Conservation (phyloP, 2,329 filamentous ascomycete genomes). For the Penicillium concentricum region DNA sequence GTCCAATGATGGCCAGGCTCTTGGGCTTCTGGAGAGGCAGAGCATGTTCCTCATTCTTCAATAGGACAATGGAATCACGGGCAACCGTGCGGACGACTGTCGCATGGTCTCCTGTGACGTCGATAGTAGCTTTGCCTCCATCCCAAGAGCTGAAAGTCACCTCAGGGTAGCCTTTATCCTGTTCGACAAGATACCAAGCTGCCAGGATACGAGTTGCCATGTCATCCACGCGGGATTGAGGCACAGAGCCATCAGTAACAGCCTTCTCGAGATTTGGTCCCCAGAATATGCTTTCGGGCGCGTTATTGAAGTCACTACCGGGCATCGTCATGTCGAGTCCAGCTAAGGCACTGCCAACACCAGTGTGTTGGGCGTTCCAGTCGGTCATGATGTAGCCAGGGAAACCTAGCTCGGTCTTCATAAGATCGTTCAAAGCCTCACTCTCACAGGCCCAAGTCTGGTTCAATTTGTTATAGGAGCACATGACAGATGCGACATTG, state of each 20-base stretch:
- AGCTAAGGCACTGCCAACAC: constrained; percentile 64
- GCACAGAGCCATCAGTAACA: constrained; percentile 60
- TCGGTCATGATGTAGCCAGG: constrained; percentile 80
- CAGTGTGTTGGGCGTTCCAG: constrained; percentile 73
- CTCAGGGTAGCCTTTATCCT: constrained; percentile 46
- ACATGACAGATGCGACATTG: constrained; percentile 57
- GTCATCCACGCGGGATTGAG: constrained; percentile 57
- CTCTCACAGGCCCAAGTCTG: constrained; percentile 80
- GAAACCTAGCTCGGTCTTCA: constrained; percentile 79
- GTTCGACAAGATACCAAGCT: constrained; percentile 50
- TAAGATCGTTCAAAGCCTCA: constrained; percentile 70
- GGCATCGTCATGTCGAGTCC: constrained; percentile 89
- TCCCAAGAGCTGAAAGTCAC: constrained; percentile 50
- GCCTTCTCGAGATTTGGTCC: constrained; percentile 50
- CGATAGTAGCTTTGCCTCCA: constrained; percentile 31
- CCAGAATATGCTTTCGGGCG: constrained; percentile 28
- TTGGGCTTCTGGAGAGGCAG: constrained; percentile 49
- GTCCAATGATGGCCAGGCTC: constrained; percentile 51
- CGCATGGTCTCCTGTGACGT: constrained; percentile 43
- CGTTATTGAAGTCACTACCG: constrained; percentile 44
- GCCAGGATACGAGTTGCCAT: constrained; percentile 57
- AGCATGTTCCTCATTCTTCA: constrained; percentile 46
- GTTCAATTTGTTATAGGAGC: constrained; percentile 64
- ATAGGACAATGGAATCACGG: constrained; percentile 47
- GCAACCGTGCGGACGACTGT: constrained; percentile 43